A percentile compares a stretch with the other conserved stretches of the same genome.
These are phyloP conservation scores for Clonostachys byssicola DNA, from an alignment of 2,329 filamentous ascomycete species.

Conservation along the genomic window DNA sequence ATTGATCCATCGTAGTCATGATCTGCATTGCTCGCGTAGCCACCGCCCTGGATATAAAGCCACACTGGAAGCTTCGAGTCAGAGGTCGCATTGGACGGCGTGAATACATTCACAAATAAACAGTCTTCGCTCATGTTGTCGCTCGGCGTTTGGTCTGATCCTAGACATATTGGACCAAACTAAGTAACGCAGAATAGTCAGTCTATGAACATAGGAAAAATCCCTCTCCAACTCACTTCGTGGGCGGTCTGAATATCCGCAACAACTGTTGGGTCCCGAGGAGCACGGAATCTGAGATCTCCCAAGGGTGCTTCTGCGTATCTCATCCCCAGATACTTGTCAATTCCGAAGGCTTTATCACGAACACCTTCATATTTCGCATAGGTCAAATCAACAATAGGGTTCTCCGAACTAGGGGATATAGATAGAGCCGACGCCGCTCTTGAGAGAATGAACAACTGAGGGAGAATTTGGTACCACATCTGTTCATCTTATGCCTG, in stretches of 20 bases:
- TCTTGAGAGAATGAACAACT: too few relatives aligned
- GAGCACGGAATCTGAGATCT: slow-evolving; percentile 10
- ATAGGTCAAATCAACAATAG: too few relatives aligned
- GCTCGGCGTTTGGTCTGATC: background rate
- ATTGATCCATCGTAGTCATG: too few relatives aligned
- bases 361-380: too few relatives aligned
- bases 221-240: slow-evolving; percentile 2
- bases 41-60: too few relatives aligned
- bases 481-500: too few relatives aligned
- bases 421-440: too few relatives aligned
- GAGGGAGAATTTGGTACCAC: too few relatives aligned
- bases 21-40: too few relatives aligned
- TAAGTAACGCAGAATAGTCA: slow-evolving; percentile 1
- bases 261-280: slow-evolving; percentile 3
- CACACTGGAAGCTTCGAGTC: too few relatives aligned
- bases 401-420: too few relatives aligned
- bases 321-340: slow-evolving; percentile 15
- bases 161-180: slow-evolving; percentile 1
- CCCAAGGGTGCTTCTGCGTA: slow-evolving; percentile 11
- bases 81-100: too few relatives aligned
- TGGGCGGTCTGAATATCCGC: slow-evolving; percentile 2
- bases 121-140: slow-evolving; percentile 9
- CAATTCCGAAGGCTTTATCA: slow-evolving; percentile 1
- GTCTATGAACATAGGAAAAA: background rate
- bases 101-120: slow-evolving; percentile 14